Percentiles rank a stretch among this genome's conserved stretches.
phyloP scores from a whole-genome alignment of 192 early-diverging fungal genomes.

The Backusella tarrabulga region DNA sequence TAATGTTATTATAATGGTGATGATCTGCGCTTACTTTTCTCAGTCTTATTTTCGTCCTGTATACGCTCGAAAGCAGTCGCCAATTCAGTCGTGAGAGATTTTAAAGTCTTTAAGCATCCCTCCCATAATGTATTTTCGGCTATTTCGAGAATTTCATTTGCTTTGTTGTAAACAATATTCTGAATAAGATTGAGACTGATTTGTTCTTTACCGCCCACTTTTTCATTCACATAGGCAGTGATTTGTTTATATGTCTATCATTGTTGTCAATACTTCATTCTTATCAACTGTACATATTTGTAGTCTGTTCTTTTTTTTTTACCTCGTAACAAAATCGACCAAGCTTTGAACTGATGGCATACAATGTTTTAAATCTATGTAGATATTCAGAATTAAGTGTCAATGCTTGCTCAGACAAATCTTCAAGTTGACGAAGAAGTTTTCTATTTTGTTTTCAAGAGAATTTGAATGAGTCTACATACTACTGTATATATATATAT shows the following conservation, averaged over 20 bases:
- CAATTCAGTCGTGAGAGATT: constrained; percentile 46
- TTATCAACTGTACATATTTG: background rate
- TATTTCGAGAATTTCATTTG: constrained; percentile 54
- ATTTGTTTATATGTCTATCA: constrained; percentile 37
- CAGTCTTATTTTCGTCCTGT: constrained; percentile 51
- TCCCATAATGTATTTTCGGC: constrained; percentile 62
- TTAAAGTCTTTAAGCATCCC: constrained; percentile 52
- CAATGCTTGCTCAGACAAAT: constrained; percentile 48
- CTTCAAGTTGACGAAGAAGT: constrained; percentile 63
- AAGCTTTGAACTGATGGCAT: constrained; percentile 46
- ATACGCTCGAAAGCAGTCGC: constrained; percentile 44
- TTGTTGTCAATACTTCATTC: background rate
- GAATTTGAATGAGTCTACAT: background rate
- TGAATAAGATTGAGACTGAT: constrained; percentile 44
- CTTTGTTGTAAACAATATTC: constrained; percentile 56
- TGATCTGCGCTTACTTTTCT: constrained; percentile 41
- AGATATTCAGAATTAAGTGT: constrained; percentile 47
- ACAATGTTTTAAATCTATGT: constrained; percentile 46
- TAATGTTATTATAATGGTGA: background rate
- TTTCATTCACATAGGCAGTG: constrained; percentile 41
- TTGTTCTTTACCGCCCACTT: constrained; percentile 42
- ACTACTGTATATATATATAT: no score
- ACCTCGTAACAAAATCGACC: constrained; percentile 47
- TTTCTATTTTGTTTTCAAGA: constrained; percentile 44
- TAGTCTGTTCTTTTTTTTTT: background rate